Base-by-base conservation (phyloP, 2,329 filamentous ascomycete genomes). In the Ascochyta rabiei region DNA sequence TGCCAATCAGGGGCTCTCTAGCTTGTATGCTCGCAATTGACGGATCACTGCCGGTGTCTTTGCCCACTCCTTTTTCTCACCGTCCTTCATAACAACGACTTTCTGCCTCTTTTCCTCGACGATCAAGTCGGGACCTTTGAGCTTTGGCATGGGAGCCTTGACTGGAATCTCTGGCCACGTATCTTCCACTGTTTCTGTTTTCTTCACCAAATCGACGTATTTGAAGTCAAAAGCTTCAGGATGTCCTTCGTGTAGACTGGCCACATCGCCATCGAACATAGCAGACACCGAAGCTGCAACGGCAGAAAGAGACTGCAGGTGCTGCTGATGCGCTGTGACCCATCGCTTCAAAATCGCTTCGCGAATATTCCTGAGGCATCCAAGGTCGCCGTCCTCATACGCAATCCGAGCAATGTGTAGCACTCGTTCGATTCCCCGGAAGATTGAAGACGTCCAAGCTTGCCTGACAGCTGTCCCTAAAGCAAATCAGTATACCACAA, bases 401-500 rank as follows among this genome's bases (percentile, higher is more conserved):
- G 57, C 55, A 0, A 61, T 23, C 2, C 60, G 47, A 10, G 58
- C 53, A 21, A 59, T 21, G n/a, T 63, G 60, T 12, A 61, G 16
- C 0, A 57, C 46, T 13, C 55, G 42, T 6, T 53, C 53, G 1
- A 56, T 43, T 4, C 48, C 46, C 9, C 23, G 37, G 30, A 62
- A 62, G 2, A 51, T 16, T 4, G 21, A 41, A 6, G 8, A 19
- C 2, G 42, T 47, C 55, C 52, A 58, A 6, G 19, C 28, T 3
- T 50, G 33, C 15, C 30, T 43, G 4, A 19, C 5, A 24, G 10
- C 16, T 16, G 33, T 24, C 8, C 16, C 48, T 50, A 13, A 1
- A 2, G 6, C 2, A 26, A 16, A 15, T 42, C n/a, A 42, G 28
- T 30, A 30, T 30, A 13, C 28, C 5, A 13, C 13, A 13, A 13